Base-by-base conservation (phyloP, 441 rosid species). In the Euphorbia schlechtendalii region DNA sequence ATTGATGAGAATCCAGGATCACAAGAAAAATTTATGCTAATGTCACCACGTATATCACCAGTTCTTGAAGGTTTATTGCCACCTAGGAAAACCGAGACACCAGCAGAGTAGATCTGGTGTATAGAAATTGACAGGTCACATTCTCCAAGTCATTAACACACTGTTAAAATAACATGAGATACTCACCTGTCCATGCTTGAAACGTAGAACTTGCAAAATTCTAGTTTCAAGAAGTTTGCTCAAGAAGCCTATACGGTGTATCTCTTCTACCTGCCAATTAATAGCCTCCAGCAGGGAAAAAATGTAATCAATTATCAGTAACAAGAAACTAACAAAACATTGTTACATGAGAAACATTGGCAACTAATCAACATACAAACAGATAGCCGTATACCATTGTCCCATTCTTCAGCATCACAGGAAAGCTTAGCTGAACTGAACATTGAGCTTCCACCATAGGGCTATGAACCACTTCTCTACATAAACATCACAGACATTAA, bases 391-490 rank as follows among this genome's bases (percentile, higher is more conserved):
- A 63, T 74, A 92, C 98, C 96, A 83, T 83, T 66, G 86, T 76
- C 76, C 93, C 98, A 77, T 89, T 89, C 75, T 85, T 89, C 82
- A 92, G 77, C 77, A 82, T 87, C 68, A 92, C 86, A 51, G 98
- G 98, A 86, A 89, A 92, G 84, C 96, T 87, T 73, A 89, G 77
- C 85, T 89, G 93, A 75, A 89, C 96, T 30, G 90, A 89, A 72
- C 98, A 86, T 64, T 92, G 98, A 56, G 87, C 98, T 83, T 89
- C 93, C 18, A 92, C 98, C 96, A 92, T 92, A 32, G 89, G 93
- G 75, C 96, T 92, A 65, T 66, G 78, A 52, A 92, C 96, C 53
- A 83, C 84, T 78, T 92, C 96, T 78, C 98, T 92, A 71, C 66
- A 76, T 70, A 69, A 67, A 68, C 10, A 75, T 52, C 57, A 63